Evolutionary conservation across 345 rosid species (phyloP).

Genomic region (Heritiera littoralis): DNA sequence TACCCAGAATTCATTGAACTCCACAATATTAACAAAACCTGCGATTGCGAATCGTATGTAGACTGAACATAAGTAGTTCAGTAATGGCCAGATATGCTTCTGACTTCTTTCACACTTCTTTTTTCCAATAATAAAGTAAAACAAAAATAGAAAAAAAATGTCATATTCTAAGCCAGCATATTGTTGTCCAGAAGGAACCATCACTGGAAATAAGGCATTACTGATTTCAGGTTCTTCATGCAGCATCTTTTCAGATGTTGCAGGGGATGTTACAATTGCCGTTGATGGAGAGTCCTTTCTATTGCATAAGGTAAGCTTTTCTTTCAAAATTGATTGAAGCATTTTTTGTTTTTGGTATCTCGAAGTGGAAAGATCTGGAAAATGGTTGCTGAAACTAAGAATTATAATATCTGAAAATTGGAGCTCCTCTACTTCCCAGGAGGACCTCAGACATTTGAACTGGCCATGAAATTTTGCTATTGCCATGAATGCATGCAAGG

Average conservation of each 20-base stretch:
- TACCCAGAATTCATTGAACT: no score
- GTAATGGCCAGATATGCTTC: no score
- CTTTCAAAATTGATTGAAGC: neutral
- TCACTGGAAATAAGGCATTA: neutral
- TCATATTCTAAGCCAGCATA: neutral
- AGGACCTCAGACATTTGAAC: slow-evolving; percentile 73
- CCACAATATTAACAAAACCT: no score
- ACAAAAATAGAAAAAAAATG: neutral
- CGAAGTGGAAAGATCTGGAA: slow-evolving; percentile 78
- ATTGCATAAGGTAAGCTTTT: slow-evolving; percentile 68
- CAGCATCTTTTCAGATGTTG: slow-evolving; percentile 90
- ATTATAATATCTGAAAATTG: slow-evolving; percentile 44
- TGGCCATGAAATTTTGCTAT: slow-evolving; percentile 90
- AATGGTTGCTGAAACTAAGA: slow-evolving; percentile 60
- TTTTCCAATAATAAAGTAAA: no score
- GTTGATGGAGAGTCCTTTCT: slow-evolving; percentile 82
- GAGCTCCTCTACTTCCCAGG: slow-evolving; percentile 72
- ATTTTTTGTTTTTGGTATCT: slow-evolving; percentile 44
- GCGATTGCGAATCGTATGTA: no score
- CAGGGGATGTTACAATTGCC: slow-evolving; percentile 75
- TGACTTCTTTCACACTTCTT: no score
- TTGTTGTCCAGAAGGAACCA: neutral
- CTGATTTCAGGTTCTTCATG: slow-evolving; percentile 17
- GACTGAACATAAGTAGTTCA: no score
- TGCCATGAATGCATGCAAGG: slow-evolving; percentile 70